Evolutionary conservation across 768 basidiomycete genomes (phyloP), one percentile per base, ranked within the genome.

Genomic region (Aureoboletus auriporus): DNA sequence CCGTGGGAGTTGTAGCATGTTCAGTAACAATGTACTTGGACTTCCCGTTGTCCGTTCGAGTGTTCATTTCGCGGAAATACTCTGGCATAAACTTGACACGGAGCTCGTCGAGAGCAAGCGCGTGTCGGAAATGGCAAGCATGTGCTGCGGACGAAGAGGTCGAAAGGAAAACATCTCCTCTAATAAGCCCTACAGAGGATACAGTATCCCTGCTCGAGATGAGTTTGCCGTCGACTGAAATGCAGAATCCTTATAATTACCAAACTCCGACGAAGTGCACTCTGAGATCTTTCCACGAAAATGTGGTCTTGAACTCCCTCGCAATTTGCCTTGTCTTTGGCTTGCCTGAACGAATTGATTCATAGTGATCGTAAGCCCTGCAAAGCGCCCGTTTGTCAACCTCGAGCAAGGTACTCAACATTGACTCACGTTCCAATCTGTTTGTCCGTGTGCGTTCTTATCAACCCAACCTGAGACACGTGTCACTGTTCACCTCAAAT

Each of bases 21-120:
- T 27, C 33, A 27, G 27, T 8, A 12, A 42, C 36, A 14, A 45
- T 23, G 17, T 50, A 57, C 31, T 57, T 57, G 39, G 42, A 57
- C 39, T 26, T 46, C 11, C 36, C 28, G 49, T 50, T 27, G 41
- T 53, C n/a, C 13, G 45, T 38, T 64, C 46, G 50, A 7, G 54
- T 46, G 31, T 60, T 69, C 54, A 56, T 56, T 54, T 70, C 62
- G 8, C 58, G 60, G 39, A 67, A 52, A 43, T 73, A 71, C n/a
- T 64, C 48, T 28, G 75, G 71, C 50, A 81, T 77, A 62, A 83
- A 83, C 61, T 81, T 82, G 44, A 77, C 70, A 2, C 82, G 74
- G 6, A 71, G 75, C 46, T 84, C 83, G 42, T 85, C 82, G n/a
- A 87, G 73, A 3, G 83, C 65, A 9, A 86, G 59, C 0, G 82